These are phyloP conservation scores for Coemansia sp. DNA, from an alignment of 192 early-diverging fungal species.

Conservation along the genomic window DNA sequence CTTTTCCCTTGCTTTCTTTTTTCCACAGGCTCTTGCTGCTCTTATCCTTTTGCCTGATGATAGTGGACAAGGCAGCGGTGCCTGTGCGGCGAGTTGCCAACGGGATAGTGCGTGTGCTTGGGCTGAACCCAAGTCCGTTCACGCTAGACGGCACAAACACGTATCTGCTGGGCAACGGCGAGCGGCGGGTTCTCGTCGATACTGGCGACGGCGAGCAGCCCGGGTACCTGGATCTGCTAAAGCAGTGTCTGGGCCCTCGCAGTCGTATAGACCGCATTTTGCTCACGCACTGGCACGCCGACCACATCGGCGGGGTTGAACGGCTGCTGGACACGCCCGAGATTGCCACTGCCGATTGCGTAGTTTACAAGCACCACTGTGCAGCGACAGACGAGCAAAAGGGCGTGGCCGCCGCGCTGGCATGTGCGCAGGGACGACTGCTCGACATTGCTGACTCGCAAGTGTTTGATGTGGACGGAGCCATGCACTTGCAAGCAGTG, in stretches of 20 bases:
- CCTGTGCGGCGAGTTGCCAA: constrained; percentile 52
- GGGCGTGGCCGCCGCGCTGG: constrained; percentile 1
- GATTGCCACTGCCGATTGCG: constrained; percentile 5
- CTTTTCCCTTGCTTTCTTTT: not conserved
- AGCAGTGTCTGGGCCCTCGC: constrained; percentile 45
- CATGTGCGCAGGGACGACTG: constrained; percentile 2
- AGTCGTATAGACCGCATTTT: constrained; percentile 56
- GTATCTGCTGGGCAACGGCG: constrained; percentile 76
- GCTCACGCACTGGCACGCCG: constrained; percentile 73
- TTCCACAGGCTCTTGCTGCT: not conserved
- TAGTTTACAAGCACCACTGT: constrained; percentile 23
- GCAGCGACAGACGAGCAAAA: not conserved
- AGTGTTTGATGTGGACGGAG: constrained; percentile 55
- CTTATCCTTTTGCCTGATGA: not conserved
- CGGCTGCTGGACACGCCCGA: constrained; percentile 14
- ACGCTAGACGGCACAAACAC: constrained; percentile 87
- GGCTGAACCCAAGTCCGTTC: constrained; percentile 73
- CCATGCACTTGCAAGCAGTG: constrained; percentile 55
- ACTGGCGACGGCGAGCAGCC: constrained; percentile 68
- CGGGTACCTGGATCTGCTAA: constrained; percentile 57
- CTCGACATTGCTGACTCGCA: constrained; percentile 52
- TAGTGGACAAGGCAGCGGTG: constrained; percentile 51
- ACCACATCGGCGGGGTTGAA: constrained; percentile 69
- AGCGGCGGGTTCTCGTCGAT: constrained; percentile 64
- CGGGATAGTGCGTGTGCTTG: constrained; percentile 62